A percentile compares a stretch with the other conserved stretches of the same genome.
Evolutionary conservation across 805 yeast genomes (phyloP).

Genomic region (Candida ulmi): DNA sequence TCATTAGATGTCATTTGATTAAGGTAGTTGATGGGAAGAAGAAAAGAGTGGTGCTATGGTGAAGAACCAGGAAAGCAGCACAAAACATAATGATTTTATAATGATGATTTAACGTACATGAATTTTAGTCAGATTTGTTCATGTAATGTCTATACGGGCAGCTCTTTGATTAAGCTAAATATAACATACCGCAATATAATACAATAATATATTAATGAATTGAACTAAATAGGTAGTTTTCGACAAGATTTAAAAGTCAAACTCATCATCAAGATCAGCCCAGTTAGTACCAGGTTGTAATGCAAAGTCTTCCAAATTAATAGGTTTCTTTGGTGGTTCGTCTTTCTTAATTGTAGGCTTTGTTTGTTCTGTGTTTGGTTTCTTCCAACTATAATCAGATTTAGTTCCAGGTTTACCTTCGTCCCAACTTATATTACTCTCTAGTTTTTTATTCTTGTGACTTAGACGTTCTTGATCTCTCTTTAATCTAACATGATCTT

Average conservation of each 20-base stretch:
- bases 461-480: slow-evolving; percentile 8
- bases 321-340: background rate
- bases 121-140: no score
- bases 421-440: slow-evolving; percentile 9
- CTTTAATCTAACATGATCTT: background rate
- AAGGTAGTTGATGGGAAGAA: slow-evolving; percentile 13
- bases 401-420: slow-evolving; percentile 7
- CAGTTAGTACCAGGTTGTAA: slow-evolving; percentile 8
- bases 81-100: background rate
- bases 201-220: no score
- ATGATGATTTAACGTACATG: no score
- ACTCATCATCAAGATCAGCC: slow-evolving; percentile 20
- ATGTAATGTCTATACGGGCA: no score
- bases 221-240: no score
- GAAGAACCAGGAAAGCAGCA: slow-evolving; percentile 3
- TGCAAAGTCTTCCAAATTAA: background rate
- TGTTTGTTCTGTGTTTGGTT: background rate
- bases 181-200: no score
- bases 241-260: slow-evolving; percentile 1
- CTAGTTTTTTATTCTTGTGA: slow-evolving; percentile 6
- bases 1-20: slow-evolving; percentile 15
- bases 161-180: no score
- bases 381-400: slow-evolving; percentile 1
- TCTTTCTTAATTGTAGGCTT: background rate
- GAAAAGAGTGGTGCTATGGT: slow-evolving; percentile 16